Evolutionary conservation across 129 eudicot genomes (phyloP), one percentile per base, ranked within the genome.

Genomic region (Artemisia argyi): DNA sequence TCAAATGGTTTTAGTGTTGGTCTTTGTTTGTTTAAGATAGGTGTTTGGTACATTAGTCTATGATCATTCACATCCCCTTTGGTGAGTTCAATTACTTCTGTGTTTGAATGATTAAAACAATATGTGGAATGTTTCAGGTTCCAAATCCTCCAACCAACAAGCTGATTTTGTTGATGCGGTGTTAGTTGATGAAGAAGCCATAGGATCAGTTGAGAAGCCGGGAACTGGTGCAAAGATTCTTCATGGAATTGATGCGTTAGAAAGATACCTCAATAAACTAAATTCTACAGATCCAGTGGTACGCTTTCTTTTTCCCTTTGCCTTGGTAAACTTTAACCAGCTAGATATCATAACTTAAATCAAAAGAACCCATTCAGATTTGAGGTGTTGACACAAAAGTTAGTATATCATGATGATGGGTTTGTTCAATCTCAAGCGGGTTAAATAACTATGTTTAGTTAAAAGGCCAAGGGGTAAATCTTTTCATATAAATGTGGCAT

Each of bases 191-290:
- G 96, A 92, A 77, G 96, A 89, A 64, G 80, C 95, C 20, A 82
- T 92, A 11, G 87, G 89, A 54, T 66, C 85, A 54, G 80, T 59
- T 10, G 91, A 80, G 42, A 54, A 78, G 68, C 83, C 84, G 24
- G 89, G 87, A 57, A 71, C 73, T 70, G 95, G 98, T 61, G 98
- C 96, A 46, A 92, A 92, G 83, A 81, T 92, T 82, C 86, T 92
- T 15, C 67, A 76, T 53, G 87, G 90, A 64, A 65, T 75, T 58
- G 59, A 72, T 67, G 85, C 83, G 50, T 69, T 81, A 68, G 80
- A 85, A 66, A 80, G 50, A 67, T 79, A 66, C 63, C 73, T 76
- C 61, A n/a, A 50, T 68, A 81, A 75, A 11, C 19, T 77, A 54
- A 70, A 75, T 66, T 50, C 84, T 65, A 72, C 52, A 53, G 62